Base-by-base conservation (phyloP, 2,329 filamentous ascomycete species). In the Ascocoryne sarcoides region DNA sequence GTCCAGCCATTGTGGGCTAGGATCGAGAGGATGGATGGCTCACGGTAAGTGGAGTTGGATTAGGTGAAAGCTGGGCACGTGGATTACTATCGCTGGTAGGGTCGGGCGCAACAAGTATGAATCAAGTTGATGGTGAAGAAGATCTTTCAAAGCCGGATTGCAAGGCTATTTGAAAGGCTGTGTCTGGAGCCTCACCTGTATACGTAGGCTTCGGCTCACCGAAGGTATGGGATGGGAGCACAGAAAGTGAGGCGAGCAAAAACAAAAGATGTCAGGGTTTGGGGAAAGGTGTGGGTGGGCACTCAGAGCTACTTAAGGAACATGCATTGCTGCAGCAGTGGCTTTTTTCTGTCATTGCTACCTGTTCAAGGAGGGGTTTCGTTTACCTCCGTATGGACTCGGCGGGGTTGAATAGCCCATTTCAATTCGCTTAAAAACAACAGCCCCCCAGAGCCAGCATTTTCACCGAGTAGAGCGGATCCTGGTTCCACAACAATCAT, bases 121-220 rank as follows among this genome's bases (percentile, higher is more conserved):
- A n/a, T n/a, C n/a, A n/a, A n/a, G 30, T 10, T 18, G 19, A 19
- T 5, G 15, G 19, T 10, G 4, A 12, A 18, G 32, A 35, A 21
- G n/a, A 20, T 14, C 5, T 19, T 32, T 19, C 17, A 19, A 35
- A 18, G 32, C 16, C 32, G 32, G 20, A 35, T 8, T 8, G 18
- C 17, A 17, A 35, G 32, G 32, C 32, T 35, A 34, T 35, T 18
- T 19, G 19, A 35, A 35, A 32, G 8, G 30, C 15, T 5, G n/a
- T 14, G 10, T 16, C 10, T n/a, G n/a, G 32, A 35, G 15, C 15
- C 17, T 20, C 18, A 9, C 16, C 17, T 20, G 10, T 15, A 18
- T 10, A 20, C 3, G n/a, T 16, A 5, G 17, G 32, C 32, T 35
- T 35, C 18, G n/a, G 8, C 15, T 7, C 15, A 26, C 23, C 23